Percentiles rank a stretch among this genome's conserved stretches.
Evolutionary conservation across 306 rosid genomes (phyloP).

Genomic region (Ormosia semicastrata): DNA sequence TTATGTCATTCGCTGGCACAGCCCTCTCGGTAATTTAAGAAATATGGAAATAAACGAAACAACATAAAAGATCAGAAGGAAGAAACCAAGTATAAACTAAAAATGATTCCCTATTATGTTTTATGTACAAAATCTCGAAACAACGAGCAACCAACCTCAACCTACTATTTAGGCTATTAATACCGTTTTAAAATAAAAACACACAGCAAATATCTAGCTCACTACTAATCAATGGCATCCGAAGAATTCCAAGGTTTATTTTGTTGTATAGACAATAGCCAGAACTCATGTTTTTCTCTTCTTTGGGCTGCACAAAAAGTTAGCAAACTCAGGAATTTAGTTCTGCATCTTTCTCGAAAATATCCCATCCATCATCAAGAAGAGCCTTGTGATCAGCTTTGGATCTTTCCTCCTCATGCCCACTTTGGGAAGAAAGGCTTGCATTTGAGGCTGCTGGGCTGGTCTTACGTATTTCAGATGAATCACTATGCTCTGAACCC

Average conservation of each 20-base stretch:
- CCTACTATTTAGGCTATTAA: background rate
- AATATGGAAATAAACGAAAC: background rate
- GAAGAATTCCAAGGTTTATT: slow-evolving; percentile 15
- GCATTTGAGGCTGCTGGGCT: slow-evolving; percentile 31
- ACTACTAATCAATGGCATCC: background rate
- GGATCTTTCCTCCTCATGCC: slow-evolving; percentile 28
- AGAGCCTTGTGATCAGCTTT: slow-evolving; percentile 41
- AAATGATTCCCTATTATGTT: background rate
- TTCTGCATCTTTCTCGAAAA: slow-evolving; percentile 46
- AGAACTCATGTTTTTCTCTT: background rate
- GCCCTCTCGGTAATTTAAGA: background rate
- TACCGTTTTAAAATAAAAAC: slow-evolving; percentile 1
- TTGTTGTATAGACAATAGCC: slow-evolving; percentile 21
- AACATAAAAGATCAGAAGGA: background rate
- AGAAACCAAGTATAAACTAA: background rate
- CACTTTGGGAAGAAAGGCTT: slow-evolving; percentile 21
- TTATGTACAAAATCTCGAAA: slow-evolving; percentile 28
- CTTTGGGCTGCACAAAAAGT: background rate
- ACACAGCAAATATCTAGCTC: slow-evolving; percentile 6
- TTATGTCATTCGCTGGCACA: background rate
- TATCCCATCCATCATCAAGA: slow-evolving; percentile 76
- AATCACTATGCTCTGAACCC: slow-evolving; percentile 41
- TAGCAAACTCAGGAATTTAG: background rate
- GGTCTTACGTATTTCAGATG: slow-evolving; percentile 27
- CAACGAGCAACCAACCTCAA: slow-evolving; percentile 2